Percentiles rank a stretch among this genome's conserved stretches.
These are phyloP conservation scores for Rhizophora mangle DNA, from an alignment of 345 rosid species.

Conservation along the genomic window DNA sequence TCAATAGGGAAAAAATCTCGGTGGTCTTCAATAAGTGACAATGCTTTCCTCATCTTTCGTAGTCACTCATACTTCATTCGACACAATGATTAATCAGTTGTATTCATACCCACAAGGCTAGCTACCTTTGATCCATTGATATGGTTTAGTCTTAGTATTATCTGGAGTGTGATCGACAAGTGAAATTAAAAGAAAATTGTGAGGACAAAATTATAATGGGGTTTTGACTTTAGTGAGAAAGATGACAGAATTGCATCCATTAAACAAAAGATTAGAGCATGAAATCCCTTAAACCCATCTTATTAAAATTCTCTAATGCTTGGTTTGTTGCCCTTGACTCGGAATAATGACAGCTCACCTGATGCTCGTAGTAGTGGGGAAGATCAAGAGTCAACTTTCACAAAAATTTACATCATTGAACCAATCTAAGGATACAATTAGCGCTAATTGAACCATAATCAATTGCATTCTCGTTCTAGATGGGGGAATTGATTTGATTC, in stretches of 20 bases:
- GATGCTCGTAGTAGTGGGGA: not conserved
- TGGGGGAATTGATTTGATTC: slow-evolving; percentile 4
- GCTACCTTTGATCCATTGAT: too few relatives aligned
- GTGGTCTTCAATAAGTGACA: not conserved
- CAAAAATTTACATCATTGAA: slow-evolving; percentile 7
- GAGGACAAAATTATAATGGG: too few relatives aligned
- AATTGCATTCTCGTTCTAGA: not conserved
- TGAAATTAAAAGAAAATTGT: too few relatives aligned
- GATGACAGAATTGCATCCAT: too few relatives aligned
- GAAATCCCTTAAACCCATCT: too few relatives aligned
- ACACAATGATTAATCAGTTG: not conserved
- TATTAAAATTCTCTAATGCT: not conserved
- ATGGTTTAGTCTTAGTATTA: too few relatives aligned
- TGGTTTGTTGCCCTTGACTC: not conserved
- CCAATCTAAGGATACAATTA: slow-evolving; percentile 3
- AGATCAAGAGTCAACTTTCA: slow-evolving; percentile 3
- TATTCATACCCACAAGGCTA: too few relatives aligned
- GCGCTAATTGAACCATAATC: not conserved
- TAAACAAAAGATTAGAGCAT: too few relatives aligned
- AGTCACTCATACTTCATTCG: not conserved
- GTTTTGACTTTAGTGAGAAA: too few relatives aligned
- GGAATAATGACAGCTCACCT: not conserved
- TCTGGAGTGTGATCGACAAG: too few relatives aligned
- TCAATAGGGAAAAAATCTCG: not conserved
- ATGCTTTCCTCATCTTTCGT: not conserved